phyloP scores from a whole-genome alignment of 441 rosid species.

The Gossypium davidsonii region DNA sequence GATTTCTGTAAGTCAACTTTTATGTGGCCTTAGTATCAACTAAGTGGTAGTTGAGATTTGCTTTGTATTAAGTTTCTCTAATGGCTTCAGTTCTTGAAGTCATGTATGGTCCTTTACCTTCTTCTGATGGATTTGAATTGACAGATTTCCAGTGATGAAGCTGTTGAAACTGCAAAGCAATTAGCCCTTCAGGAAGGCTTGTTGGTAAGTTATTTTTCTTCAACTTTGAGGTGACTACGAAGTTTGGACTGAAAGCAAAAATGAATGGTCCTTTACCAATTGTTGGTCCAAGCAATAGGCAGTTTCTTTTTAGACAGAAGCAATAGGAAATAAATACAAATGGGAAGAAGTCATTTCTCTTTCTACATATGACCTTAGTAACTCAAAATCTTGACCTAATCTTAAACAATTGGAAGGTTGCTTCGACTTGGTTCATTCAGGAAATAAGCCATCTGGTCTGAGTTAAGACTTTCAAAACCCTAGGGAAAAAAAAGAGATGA shows the following conservation, averaged over 20 bases:
- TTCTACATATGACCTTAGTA: neutral
- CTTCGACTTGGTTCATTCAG: slow-evolving; percentile 1
- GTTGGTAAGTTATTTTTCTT: slow-evolving; percentile 51
- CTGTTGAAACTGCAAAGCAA: slow-evolving; percentile 90
- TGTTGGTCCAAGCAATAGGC: neutral
- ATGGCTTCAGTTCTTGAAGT: neutral
- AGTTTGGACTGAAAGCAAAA: slow-evolving; percentile 10
- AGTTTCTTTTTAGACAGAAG: neutral
- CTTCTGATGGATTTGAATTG: slow-evolving; percentile 13
- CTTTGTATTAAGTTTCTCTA: neutral
- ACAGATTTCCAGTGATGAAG: slow-evolving; percentile 89
- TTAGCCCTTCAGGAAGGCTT: slow-evolving; percentile 94
- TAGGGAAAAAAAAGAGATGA: neutral
- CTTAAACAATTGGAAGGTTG: neutral
- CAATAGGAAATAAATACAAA: neutral
- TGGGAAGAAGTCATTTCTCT: neutral
- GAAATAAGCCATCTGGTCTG: neutral
- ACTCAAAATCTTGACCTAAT: neutral
- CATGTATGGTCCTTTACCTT: slow-evolving; percentile 3
- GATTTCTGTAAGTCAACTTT: neutral
- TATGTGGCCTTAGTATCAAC: slow-evolving; percentile 1
- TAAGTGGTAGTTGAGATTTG: neutral
- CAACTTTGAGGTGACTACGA: neutral
- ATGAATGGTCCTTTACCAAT: slow-evolving; percentile 3
- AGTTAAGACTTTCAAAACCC: neutral